Evolutionary conservation across 805 yeast species (phyloP).

Genomic region (Metschnikowia santaceciliae): DNA sequence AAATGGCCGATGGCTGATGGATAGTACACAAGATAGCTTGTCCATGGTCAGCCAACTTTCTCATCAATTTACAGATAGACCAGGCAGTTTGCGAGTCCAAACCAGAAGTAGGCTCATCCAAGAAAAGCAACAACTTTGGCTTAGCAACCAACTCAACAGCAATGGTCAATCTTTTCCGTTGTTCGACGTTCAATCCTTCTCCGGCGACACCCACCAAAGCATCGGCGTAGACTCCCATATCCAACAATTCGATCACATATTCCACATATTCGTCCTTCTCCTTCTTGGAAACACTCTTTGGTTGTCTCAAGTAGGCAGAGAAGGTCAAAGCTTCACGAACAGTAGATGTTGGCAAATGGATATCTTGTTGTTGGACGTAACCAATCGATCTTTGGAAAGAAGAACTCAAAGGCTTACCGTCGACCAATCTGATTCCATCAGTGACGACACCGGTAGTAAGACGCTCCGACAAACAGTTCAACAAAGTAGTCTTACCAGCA

Average conservation of each 20-base stretch:
- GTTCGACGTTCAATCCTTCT: slow-evolving; percentile 39
- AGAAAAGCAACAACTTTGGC: slow-evolving; percentile 57
- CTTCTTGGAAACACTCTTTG: slow-evolving; percentile 46
- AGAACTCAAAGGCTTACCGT: slow-evolving; percentile 58
- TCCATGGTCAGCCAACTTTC: slow-evolving; percentile 65
- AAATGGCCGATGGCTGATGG: slow-evolving; percentile 72
- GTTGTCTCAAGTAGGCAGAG: slow-evolving; percentile 71
- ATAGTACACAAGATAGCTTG: slow-evolving; percentile 75
- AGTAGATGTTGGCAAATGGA: slow-evolving; percentile 64
- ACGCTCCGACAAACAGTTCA: slow-evolving; percentile 70
- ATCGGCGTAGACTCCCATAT: slow-evolving; percentile 67
- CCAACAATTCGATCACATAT: slow-evolving; percentile 59
- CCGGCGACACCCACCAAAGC: slow-evolving; percentile 80
- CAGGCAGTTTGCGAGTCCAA: slow-evolving; percentile 67
- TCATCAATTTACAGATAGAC: slow-evolving; percentile 64
- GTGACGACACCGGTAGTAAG: slow-evolving; percentile 67
- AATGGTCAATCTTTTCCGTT: slow-evolving; percentile 41
- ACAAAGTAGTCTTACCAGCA: slow-evolving; percentile 79
- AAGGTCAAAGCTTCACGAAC: slow-evolving; percentile 72
- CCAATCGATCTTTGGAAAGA: slow-evolving; percentile 78
- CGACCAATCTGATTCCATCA: slow-evolving; percentile 58
- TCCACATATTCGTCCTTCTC: slow-evolving; percentile 71
- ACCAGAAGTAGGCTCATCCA: slow-evolving; percentile 76
- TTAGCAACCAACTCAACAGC: slow-evolving; percentile 72
- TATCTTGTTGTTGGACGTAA: slow-evolving; percentile 77